phyloP scores from a whole-genome alignment of 2,329 filamentous ascomycete genomes.

The Truncatella angustata region DNA sequence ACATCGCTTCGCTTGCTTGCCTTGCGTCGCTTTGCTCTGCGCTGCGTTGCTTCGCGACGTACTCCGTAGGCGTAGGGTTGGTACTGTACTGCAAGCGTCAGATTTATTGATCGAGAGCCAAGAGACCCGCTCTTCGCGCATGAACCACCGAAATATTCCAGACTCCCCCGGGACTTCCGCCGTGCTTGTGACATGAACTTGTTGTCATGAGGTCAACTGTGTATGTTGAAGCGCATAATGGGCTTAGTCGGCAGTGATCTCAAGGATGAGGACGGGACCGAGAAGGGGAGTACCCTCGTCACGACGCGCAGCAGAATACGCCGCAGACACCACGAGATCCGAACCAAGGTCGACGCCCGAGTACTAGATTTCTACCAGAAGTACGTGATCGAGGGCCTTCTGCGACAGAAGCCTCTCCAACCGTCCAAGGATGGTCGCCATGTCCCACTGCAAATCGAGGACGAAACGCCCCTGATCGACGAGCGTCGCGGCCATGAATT shows the following conservation, averaged over 20 bases:
- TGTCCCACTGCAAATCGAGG: constrained; percentile 40
- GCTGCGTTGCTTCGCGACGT: too few species aligned
- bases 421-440: constrained; percentile 69
- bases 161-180: background rate
- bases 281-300: constrained; percentile 6
- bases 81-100: too few species aligned
- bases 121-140: background rate
- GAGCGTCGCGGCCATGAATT: constrained; percentile 48
- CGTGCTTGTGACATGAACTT: background rate
- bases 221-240: constrained; percentile 2
- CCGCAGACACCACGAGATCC: constrained; percentile 16
- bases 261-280: constrained; percentile 4
- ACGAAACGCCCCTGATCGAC: constrained; percentile 43
- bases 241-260: constrained; percentile 1
- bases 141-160: background rate
- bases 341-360: constrained; percentile 15
- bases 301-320: constrained; percentile 14
- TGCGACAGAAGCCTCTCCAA: constrained; percentile 66
- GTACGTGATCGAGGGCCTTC: constrained; percentile 45
- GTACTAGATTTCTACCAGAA: constrained; percentile 32
- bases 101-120: background rate
- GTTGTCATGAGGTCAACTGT: background rate
- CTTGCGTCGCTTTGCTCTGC: background rate
- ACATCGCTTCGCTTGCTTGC: background rate
- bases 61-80: too few species aligned